Evolutionary conservation across 306 rosid genomes (phyloP).

Genomic region (Carpinus fangiana): DNA sequence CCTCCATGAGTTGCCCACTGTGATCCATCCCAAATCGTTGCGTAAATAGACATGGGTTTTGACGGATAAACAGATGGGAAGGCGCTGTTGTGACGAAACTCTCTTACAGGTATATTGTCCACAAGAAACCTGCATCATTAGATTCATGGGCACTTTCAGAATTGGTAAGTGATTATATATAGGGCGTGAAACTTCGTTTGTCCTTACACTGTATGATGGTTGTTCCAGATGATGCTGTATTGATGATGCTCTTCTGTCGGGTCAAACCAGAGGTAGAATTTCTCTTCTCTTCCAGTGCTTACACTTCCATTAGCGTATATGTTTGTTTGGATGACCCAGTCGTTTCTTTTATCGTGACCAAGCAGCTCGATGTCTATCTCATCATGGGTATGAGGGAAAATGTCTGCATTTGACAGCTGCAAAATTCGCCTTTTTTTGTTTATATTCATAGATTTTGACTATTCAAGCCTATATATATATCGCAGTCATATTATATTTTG

Average conservation of each 20-base stretch:
- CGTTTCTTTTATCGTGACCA: slow-evolving; percentile 85
- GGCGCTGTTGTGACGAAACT: slow-evolving; percentile 49
- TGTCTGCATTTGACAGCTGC: slow-evolving; percentile 91
- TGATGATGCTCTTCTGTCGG: slow-evolving; percentile 75
- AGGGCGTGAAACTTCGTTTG: background rate
- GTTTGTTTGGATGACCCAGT: slow-evolving; percentile 90
- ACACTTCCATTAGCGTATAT: slow-evolving; percentile 88
- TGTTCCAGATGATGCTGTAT: slow-evolving; percentile 92
- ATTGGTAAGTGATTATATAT: background rate
- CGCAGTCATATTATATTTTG: background rate
- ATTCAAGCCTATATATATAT: background rate
- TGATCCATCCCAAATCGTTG: slow-evolving; percentile 98
- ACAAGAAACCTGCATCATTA: slow-evolving; percentile 66
- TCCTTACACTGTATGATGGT: slow-evolving; percentile 76
- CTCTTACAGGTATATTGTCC: slow-evolving; percentile 87
- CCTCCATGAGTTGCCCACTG: slow-evolving; percentile 98
- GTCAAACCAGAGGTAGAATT: slow-evolving; percentile 92
- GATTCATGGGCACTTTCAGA: background rate
- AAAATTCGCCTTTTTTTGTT: slow-evolving; percentile 7
- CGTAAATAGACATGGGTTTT: slow-evolving; percentile 83
- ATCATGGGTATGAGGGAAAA: slow-evolving; percentile 79
- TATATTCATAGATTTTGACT: background rate
- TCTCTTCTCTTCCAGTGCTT: slow-evolving; percentile 94
- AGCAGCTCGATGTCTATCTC: slow-evolving; percentile 91
- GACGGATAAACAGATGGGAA: slow-evolving; percentile 57